Percentiles rank a stretch among this genome's conserved stretches.
Evolutionary conservation across 371 early-diverging fungal genomes (phyloP).

Genomic region (Syncephalis fuscata): DNA sequence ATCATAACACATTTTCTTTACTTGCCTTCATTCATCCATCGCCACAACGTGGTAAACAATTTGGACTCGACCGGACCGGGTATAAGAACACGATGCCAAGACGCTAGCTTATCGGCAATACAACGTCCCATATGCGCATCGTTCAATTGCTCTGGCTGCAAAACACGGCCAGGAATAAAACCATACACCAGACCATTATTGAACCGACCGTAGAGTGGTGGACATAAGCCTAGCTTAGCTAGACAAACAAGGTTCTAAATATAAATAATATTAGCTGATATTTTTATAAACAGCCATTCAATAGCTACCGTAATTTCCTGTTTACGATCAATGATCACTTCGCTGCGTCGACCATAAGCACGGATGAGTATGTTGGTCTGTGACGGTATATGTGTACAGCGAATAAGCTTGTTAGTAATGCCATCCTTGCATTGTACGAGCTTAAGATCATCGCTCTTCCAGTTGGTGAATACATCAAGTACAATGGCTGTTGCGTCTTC

Average conservation of each 20-base stretch:
- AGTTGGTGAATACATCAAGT: constrained; percentile 46
- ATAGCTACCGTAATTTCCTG: constrained; percentile 72
- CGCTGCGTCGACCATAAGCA: constrained; percentile 75
- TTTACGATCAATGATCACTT: constrained; percentile 72
- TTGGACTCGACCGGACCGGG: constrained; percentile 30
- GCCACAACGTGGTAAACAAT: constrained; percentile 57
- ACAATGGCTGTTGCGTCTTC: constrained; percentile 42
- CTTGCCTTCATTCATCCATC: constrained; percentile 63
- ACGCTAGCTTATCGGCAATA: constrained; percentile 62
- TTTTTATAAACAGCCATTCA: neutral
- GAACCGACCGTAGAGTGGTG: constrained; percentile 75
- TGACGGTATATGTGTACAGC: constrained; percentile 42
- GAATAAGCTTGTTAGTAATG: constrained; percentile 81
- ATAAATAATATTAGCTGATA: neutral
- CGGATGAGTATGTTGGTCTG: constrained; percentile 61
- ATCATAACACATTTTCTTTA: no score
- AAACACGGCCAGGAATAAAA: constrained; percentile 58
- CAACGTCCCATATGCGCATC: constrained; percentile 46
- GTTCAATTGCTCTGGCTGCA: constrained; percentile 49
- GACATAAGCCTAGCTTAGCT: constrained; percentile 47
- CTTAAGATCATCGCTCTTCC: constrained; percentile 39
- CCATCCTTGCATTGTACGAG: constrained; percentile 76
- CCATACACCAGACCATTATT: constrained; percentile 84
- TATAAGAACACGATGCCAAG: constrained; percentile 61
- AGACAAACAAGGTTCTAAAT: constrained; percentile 62